A percentile compares a stretch with the other conserved stretches of the same genome.
Evolutionary conservation across 108 stramenopile species (phyloP).

Genomic region (Cyclotella choctawhatcheeana): DNA sequence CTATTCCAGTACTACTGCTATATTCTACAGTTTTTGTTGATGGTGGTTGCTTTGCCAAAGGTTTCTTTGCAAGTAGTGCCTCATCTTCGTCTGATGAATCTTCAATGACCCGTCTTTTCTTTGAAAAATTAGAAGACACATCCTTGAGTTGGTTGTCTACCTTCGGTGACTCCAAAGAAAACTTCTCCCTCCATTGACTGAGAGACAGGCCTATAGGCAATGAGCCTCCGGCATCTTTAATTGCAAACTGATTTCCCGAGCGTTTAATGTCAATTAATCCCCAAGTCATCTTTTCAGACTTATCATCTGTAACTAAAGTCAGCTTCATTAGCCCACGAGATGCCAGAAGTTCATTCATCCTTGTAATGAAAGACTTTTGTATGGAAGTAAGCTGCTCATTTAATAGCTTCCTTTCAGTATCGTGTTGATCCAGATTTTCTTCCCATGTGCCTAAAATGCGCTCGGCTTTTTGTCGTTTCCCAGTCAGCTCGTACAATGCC

Average conservation of each 20-base stretch:
- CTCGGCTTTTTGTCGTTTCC: constrained; percentile 20
- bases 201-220: constrained; percentile 54
- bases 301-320: constrained; percentile 54
- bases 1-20: constrained; percentile 16
- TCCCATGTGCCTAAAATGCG: constrained; percentile 51
- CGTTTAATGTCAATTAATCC: constrained; percentile 50
- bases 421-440: constrained; percentile 52
- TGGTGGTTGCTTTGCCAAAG: background rate
- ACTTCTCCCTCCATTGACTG: constrained; percentile 56
- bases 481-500: constrained; percentile 6
- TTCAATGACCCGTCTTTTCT: constrained; percentile 19
- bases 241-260: constrained; percentile 58
- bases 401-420: constrained; percentile 37
- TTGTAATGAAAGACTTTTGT: constrained; percentile 28
- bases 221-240: constrained; percentile 51
- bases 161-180: constrained; percentile 14
- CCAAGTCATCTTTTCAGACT: constrained; percentile 64
- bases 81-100: constrained; percentile 39
- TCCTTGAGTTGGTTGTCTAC: background rate
- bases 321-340: constrained; percentile 18
- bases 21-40: background rate
- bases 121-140: background rate
- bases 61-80: background rate
- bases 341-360: constrained; percentile 39
- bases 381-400: constrained; percentile 44